Conservation (phyloP, 1,139 yeast species). For the Saccharomyces hybrid region DNA sequence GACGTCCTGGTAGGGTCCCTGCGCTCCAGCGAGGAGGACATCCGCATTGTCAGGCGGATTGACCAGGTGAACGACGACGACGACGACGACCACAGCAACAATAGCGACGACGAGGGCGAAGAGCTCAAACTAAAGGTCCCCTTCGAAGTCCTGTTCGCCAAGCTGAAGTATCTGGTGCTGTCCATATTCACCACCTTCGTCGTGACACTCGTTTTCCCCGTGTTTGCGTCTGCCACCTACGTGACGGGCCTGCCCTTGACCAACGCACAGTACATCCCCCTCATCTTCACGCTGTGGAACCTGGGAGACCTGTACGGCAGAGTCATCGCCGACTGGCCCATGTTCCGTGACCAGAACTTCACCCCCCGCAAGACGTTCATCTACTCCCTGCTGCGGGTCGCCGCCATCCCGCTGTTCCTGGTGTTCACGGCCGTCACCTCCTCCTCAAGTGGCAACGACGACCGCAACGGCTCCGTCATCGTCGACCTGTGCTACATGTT, state of each 20-base stretch:
- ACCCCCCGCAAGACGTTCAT: slow-evolving; percentile 34
- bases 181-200: slow-evolving; percentile 70
- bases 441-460: slow-evolving; percentile 31
- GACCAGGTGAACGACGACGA: neutral
- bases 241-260: slow-evolving; percentile 30
- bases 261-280: slow-evolving; percentile 54
- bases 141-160: slow-evolving; percentile 41
- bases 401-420: slow-evolving; percentile 56
- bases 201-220: slow-evolving; percentile 79
- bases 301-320: slow-evolving; percentile 80
- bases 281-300: slow-evolving; percentile 80
- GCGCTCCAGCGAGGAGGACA: neutral
- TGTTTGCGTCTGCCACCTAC: slow-evolving; percentile 70
- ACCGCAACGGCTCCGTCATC: slow-evolving; percentile 26
- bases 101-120: slow-evolving; percentile 6
- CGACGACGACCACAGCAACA: neutral
- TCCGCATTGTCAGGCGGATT: neutral
- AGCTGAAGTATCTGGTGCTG: slow-evolving; percentile 53
- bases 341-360: slow-evolving; percentile 16
- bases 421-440: slow-evolving; percentile 44
- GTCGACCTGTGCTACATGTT: slow-evolving; percentile 63
- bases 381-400: slow-evolving; percentile 47
- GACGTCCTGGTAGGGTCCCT: neutral
- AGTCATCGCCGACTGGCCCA: slow-evolving; percentile 47
- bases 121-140: slow-evolving; percentile 20